Percentiles rank a stretch among this genome's conserved stretches.
Evolutionary conservation across 768 basidiomycete species (phyloP).

Genomic region (Neoboletus subvelutipes): DNA sequence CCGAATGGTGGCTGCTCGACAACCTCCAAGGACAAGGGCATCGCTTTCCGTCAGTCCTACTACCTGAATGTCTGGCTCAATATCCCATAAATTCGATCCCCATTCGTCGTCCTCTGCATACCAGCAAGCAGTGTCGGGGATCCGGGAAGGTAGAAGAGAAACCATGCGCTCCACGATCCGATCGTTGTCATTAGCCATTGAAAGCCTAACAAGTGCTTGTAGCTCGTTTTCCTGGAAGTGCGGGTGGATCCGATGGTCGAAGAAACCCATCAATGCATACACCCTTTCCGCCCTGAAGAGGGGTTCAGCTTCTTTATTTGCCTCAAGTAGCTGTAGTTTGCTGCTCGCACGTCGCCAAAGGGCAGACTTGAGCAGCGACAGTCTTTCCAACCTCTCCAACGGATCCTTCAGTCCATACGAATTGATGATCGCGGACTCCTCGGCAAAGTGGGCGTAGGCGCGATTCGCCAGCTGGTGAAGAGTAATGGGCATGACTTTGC

Average conservation of each 20-base stretch:
- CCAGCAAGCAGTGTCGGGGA: constrained; percentile 11
- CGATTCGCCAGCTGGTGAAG: constrained; percentile 26
- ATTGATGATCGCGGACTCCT: constrained; percentile 25
- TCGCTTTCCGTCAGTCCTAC: constrained; percentile 20
- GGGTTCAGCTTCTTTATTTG: background rate
- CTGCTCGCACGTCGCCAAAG: constrained; percentile 23
- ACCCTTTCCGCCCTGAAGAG: constrained; percentile 21
- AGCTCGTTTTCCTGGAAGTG: constrained; percentile 15
- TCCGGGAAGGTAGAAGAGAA: constrained; percentile 14
- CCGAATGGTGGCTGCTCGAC: constrained; percentile 20
- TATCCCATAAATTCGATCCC: constrained; percentile 21
- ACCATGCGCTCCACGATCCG: constrained; percentile 24
- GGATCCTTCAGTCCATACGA: constrained; percentile 20
- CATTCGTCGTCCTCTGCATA: constrained; percentile 21
- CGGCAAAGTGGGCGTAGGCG: constrained; percentile 14
- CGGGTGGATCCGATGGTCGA: constrained; percentile 25
- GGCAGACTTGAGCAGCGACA: constrained; percentile 21
- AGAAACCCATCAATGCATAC: constrained; percentile 29
- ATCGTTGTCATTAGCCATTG: constrained; percentile 27
- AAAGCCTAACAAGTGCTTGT: constrained; percentile 24
- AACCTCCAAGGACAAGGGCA: constrained; percentile 24
- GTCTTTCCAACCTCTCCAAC: constrained; percentile 24
- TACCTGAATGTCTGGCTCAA: constrained; percentile 16
- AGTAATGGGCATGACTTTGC: constrained; percentile 15
- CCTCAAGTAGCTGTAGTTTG: background rate